Evolutionary conservation across 495 filamentous ascomycete species (phyloP).

Genomic region (Cryomyces antarcticus): DNA sequence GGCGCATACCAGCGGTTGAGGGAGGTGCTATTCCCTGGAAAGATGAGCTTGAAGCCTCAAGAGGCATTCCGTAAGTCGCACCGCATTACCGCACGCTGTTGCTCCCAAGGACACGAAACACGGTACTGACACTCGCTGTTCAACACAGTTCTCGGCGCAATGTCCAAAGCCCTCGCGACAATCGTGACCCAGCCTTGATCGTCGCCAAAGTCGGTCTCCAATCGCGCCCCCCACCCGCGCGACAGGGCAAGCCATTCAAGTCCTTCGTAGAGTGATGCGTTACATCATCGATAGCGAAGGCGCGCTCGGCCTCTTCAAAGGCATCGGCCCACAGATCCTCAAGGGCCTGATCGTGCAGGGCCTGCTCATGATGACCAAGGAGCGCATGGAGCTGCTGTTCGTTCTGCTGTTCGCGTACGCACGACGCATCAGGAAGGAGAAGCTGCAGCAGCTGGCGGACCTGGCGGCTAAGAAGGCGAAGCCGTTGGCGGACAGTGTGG

Average conservation of each 20-base stretch:
- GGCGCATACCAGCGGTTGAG: conserved; percentile 87
- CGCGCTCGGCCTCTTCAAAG: conserved; percentile 69
- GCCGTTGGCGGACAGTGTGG: conserved; percentile 9
- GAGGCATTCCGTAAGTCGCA: conserved; percentile 74
- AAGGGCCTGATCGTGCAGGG: conserved; percentile 93
- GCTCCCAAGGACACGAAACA: background rate
- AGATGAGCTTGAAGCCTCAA: conserved; percentile 54
- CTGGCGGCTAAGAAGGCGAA: conserved; percentile 32
- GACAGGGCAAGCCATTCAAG: conserved; percentile 85
- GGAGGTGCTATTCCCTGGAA: conserved; percentile 57
- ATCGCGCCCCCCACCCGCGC: conserved; percentile 65
- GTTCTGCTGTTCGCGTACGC: conserved; percentile 70
- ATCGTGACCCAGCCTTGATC: conserved; percentile 89
- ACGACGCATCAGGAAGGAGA: conserved; percentile 44
- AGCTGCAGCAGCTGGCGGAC: conserved; percentile 46
- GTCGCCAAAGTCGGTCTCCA: conserved; percentile 96
- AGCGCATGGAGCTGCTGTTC: conserved; percentile 82
- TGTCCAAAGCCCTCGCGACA: conserved; percentile 85
- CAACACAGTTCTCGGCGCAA: conserved; percentile 58
- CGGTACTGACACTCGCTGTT: background rate
- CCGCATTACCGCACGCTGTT: background rate
- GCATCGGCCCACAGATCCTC: conserved; percentile 79
- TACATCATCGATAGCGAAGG: conserved; percentile 87
- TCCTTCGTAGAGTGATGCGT: conserved; percentile 79
- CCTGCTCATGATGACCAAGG: conserved; percentile 98